phyloP scores from a whole-genome alignment of 164 flowering plant species.

The Annona cherimola region DNA sequence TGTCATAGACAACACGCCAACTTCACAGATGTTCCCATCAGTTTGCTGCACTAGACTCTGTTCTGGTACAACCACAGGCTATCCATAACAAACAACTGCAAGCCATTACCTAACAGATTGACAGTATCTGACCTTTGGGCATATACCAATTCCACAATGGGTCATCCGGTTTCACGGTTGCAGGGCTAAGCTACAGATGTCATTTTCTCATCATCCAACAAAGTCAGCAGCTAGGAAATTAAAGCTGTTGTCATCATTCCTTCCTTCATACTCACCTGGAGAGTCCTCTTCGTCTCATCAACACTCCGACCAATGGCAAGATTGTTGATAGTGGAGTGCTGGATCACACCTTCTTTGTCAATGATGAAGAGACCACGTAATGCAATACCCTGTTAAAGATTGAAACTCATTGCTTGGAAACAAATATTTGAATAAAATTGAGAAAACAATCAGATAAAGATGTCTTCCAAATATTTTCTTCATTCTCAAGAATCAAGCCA shows the following conservation, averaged over 20 bases:
- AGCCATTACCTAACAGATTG: background rate
- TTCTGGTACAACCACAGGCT: background rate
- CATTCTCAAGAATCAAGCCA: background rate
- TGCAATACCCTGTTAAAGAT: conserved; percentile 70
- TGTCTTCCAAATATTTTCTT: background rate
- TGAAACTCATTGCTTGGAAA: background rate
- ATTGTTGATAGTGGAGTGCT: conserved; percentile 98
- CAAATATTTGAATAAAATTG: background rate
- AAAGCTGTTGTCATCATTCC: background rate
- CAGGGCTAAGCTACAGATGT: background rate
- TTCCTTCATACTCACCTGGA: conserved; percentile 59
- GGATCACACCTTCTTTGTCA: conserved; percentile 98
- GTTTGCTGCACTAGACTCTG: background rate
- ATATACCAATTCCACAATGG: background rate
- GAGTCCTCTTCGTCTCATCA: conserved; percentile 93
- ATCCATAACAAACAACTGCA: background rate
- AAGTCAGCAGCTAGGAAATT: background rate
- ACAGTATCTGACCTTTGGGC: background rate
- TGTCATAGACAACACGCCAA: background rate
- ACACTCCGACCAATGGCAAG: conserved; percentile 97
- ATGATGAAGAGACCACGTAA: conserved; percentile 94
- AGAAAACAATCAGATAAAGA: background rate
- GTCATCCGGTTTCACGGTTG: background rate
- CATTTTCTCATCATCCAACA: background rate
- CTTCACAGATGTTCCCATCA: background rate